These are phyloP conservation scores for Lasiodiplodia sp. DNA, from an alignment of 2,329 filamentous ascomycete genomes.

Conservation along the genomic window DNA sequence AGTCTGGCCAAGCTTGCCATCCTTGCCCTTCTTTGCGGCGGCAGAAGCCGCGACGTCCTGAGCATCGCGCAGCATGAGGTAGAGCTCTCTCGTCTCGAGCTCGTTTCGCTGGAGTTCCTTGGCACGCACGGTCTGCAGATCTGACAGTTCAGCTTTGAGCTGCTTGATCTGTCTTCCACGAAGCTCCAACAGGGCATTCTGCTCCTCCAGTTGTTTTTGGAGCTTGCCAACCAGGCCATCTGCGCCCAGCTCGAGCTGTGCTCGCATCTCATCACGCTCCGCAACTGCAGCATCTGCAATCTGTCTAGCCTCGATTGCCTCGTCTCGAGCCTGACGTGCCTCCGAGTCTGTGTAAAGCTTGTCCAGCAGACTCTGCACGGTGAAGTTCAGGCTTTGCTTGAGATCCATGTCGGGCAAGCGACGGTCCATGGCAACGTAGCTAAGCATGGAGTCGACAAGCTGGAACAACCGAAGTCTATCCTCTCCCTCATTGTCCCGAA, in stretches of 20 bases:
- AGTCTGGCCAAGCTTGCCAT: conserved; percentile 61
- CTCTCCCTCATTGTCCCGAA: conserved; percentile 89
- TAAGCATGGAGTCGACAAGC: conserved; percentile 97
- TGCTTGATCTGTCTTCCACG: conserved; percentile 85
- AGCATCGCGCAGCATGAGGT: conserved; percentile 96
- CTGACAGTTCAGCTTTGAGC: conserved; percentile 87
- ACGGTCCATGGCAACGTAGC: conserved; percentile 98
- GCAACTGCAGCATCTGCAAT: conserved; percentile 96
- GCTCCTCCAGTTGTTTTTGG: conserved; percentile 93
- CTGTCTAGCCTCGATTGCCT: conserved; percentile 86
- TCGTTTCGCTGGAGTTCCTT: conserved; percentile 95
- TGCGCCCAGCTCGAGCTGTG: conserved; percentile 86
- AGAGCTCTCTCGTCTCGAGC: conserved; percentile 92
- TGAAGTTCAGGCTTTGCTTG: conserved; percentile 97
- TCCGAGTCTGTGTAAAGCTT: conserved; percentile 97
- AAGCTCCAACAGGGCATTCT: conserved; percentile 87
- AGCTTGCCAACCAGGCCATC: conserved; percentile 92
- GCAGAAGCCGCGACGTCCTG: conserved; percentile 94
- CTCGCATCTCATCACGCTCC: conserved; percentile 93
- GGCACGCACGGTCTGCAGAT: conserved; percentile 81
- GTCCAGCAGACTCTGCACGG: conserved; percentile 92
- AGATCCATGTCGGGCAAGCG: conserved; percentile 95
- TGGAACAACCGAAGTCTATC: conserved; percentile 96
- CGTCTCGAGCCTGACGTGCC: conserved; percentile 88
- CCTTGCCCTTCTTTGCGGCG: conserved; percentile 66